Evolutionary conservation across 257 asterid species (phyloP).

Genomic region (Haberlea rhodopensis): DNA sequence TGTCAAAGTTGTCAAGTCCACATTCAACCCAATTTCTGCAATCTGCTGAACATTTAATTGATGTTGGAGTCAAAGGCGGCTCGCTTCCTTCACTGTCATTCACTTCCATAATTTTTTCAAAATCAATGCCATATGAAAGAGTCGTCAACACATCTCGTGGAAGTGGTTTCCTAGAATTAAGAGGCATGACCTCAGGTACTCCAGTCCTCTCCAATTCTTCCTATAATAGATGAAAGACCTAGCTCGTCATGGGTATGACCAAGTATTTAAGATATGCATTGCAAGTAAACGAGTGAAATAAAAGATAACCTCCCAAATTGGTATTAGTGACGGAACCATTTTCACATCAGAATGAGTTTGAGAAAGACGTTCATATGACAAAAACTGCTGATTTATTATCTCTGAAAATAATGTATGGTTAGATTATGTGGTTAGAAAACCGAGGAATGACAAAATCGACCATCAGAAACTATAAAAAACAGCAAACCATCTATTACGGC

Average conservation of each 20-base stretch:
- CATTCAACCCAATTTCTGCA: slow-evolving; percentile 34
- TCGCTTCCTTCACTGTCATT: slow-evolving; percentile 34
- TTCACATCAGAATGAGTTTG: slow-evolving; percentile 62
- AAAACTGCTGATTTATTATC: slow-evolving; percentile 65
- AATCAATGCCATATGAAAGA: slow-evolving; percentile 56
- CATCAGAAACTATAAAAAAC: slow-evolving; percentile 23
- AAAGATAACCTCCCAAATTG: slow-evolving; percentile 91
- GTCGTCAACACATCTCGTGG: slow-evolving; percentile 67
- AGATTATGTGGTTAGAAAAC: slow-evolving; percentile 22
- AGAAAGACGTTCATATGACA: slow-evolving; percentile 62
- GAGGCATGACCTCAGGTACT: slow-evolving; percentile 47
- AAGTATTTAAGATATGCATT: slow-evolving; percentile 21
- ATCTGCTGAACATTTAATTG: slow-evolving; percentile 33
- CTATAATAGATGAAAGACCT: slow-evolving; percentile 39
- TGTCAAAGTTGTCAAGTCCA: slow-evolving; percentile 35
- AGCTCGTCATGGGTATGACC: slow-evolving; percentile 23
- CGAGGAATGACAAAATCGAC: slow-evolving; percentile 17
- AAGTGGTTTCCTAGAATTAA: slow-evolving; percentile 59
- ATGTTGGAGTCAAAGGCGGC: slow-evolving; percentile 38
- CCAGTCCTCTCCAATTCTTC: slow-evolving; percentile 78
- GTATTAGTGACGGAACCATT: slow-evolving; percentile 92
- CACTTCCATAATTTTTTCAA: slow-evolving; percentile 45
- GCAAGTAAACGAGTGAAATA: slow-evolving; percentile 14
- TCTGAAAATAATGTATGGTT: slow-evolving; percentile 43
- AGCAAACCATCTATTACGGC: slow-evolving; percentile 74